Base-by-base conservation (phyloP, 441 rosid genomes). In the Codiaeum variegatum region DNA sequence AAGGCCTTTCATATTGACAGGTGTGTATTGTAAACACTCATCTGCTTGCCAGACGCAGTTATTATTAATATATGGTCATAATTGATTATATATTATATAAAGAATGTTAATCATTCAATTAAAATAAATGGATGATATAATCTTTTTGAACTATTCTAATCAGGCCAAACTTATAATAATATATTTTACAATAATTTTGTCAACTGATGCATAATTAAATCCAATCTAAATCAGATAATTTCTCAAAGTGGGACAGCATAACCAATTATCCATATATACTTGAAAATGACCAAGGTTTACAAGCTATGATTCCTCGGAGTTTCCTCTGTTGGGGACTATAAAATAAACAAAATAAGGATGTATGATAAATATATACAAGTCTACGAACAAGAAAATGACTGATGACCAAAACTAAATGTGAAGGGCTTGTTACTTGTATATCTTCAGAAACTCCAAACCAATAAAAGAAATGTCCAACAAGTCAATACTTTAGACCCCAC, bases 401-500 rank as follows among this genome's bases (percentile, higher is more conserved):
- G 5, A 46, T 58, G 15, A 74, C 44, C 73, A 29, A 34, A 61
- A 59, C 54, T 62, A 62, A 51, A 24, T 38, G 52, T 21, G 46
- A 29, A 75, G 68, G 63, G 36, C 29, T 60, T 32, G 18, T 26
- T 61, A 7, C 52, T 38, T 31, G 29, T 10, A 7, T 42, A 5
- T 46, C 61, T 52, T 36, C 24, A n/a, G 29, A 67, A 34, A 28
- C 40, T n/a, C 51, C 59, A 23, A 74, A 24, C 52, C 16, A 66
- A 31, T 55, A 8, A 62, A 74, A 66, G 72, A 51, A 51, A 46
- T 64, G 68, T 36, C 32, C 38, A 0, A 29, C 24, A 65, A 64
- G 82, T 52, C 80, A 59, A 69, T 63, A 31, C 46, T 44, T 69
- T 31, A 28, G 68, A 67, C 26, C 55, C 34, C 21, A 55, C 24